phyloP scores from a whole-genome alignment of 345 rosid species.

The Angophora floribunda region DNA sequence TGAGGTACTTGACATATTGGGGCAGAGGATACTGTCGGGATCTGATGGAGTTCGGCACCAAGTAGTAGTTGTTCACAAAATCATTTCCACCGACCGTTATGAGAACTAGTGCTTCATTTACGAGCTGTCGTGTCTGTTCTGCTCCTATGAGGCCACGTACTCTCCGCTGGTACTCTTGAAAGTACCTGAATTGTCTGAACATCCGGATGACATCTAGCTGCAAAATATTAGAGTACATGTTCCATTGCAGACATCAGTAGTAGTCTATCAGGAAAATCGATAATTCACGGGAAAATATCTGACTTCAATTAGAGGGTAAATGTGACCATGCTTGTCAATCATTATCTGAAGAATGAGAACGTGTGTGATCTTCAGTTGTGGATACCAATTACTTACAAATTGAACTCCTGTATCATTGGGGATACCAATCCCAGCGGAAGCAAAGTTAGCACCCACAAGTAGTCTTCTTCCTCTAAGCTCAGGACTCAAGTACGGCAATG shows the following conservation, averaged over 20 bases:
- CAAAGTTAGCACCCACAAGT: conserved; percentile 83
- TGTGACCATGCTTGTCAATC: background rate
- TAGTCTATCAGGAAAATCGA: too few species aligned
- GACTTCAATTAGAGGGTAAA: background rate
- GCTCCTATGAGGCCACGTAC: conserved; percentile 46
- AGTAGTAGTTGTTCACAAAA: conserved; percentile 78
- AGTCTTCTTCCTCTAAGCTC: conserved; percentile 45
- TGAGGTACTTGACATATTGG: conserved; percentile 26
- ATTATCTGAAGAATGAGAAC: background rate
- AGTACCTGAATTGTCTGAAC: conserved; percentile 44
- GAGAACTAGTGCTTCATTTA: conserved; percentile 50
- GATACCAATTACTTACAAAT: conserved; percentile 36
- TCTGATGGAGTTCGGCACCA: conserved; percentile 51
- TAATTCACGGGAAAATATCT: too few species aligned
- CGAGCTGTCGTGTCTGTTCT: conserved; percentile 29
- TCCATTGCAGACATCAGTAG: background rate
- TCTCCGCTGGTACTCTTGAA: conserved; percentile 56
- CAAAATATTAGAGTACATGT: background rate
- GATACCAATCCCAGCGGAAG: conserved; percentile 93
- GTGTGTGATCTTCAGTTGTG: background rate
- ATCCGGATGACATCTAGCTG: conserved; percentile 76
- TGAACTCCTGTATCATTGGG: conserved; percentile 90
- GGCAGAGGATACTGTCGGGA: conserved; percentile 56
- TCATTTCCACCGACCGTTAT: conserved; percentile 84
- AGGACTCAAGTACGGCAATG: conserved; percentile 79